Evolutionary conservation across 1,284 basidiomycete genomes (phyloP), one percentile per base, ranked within the genome.

Genomic region (Leccinum subfulvum): DNA sequence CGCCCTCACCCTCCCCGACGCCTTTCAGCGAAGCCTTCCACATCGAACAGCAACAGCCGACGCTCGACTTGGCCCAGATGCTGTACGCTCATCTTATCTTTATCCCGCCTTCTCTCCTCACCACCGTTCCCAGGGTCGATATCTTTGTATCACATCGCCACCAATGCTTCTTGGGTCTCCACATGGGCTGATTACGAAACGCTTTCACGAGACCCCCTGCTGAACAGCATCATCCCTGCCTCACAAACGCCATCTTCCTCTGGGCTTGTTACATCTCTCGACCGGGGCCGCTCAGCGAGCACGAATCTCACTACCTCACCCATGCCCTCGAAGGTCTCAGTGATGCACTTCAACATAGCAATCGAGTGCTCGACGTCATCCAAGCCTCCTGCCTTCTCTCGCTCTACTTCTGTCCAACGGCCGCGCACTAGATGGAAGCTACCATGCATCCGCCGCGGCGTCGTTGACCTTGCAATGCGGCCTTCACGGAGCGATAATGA

Each of bases 211-310:
- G 80, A 3, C 81, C 85, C 14, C 60, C 73, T 3, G 68, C 79
- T 56, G 85, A 90, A 65, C 87, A 87, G 61, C 84, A 83, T 28
- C 90, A 92, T 68, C 86, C 90, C 8, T 85, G 82, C 54, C 80
- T 92, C 11, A 85, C 90, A 81, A 90, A 91, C 70, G 82, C 89
- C 62, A 88, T 92, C 68, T 92, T 86, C 72, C 82, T 92, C 4
- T 91, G 90, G 87, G 88, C 89, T 1, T 91, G 89, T 72, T 90
- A 88, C 71, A 81, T 91, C 53, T 90, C 89, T 16, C 81, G 89
- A 26, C 85, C 88, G 11, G 86, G 84, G 41, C 82, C 84, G 3
- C 78, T 90, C 13, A 83, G 82, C 67, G 84, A 86, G 59, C 85
- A 90, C 68, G 89, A 92, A 75, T 80, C 84, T 16, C 81, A 85